phyloP scores from a whole-genome alignment of 2,329 filamentous ascomycete species.

The Ilyonectria robusta region DNA sequence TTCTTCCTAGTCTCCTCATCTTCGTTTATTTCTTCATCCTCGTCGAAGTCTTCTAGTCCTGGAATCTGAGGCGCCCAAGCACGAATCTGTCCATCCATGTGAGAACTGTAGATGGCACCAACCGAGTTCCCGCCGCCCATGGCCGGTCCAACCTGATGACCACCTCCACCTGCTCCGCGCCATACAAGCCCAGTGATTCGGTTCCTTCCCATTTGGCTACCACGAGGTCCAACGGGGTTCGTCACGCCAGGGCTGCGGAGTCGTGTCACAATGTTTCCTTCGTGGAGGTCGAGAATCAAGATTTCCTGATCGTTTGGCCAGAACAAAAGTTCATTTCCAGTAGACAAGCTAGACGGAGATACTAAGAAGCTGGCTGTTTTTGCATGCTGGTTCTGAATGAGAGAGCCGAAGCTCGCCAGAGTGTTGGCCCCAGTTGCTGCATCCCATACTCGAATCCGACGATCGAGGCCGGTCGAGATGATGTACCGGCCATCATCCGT shows the following conservation, averaged over 20 bases:
- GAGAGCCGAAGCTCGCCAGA: conserved; percentile 87
- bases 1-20: conserved; percentile 64
- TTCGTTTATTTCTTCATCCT: conserved; percentile 58
- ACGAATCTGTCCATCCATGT: conserved; percentile 87
- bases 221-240: conserved; percentile 56
- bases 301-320: conserved; percentile 89
- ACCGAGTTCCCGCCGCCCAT: conserved; percentile 68
- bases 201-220: conserved; percentile 72
- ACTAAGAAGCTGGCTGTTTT: conserved; percentile 74
- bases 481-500: conserved; percentile 84
- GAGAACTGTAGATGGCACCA: conserved; percentile 81
- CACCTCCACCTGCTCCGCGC: conserved; percentile 74
- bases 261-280: conserved; percentile 80
- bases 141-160: conserved; percentile 70
- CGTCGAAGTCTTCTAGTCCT: conserved; percentile 65
- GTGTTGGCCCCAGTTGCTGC: conserved; percentile 86
- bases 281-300: conserved; percentile 82
- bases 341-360: conserved; percentile 71
- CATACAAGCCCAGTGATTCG: conserved; percentile 84
- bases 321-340: conserved; percentile 76
- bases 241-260: conserved; percentile 75
- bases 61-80: conserved; percentile 78
- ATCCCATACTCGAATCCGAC: conserved; percentile 90
- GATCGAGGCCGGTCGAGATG: conserved; percentile 86
- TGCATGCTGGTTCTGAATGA: conserved; percentile 80